These are phyloP conservation scores for Wickerhamiella vanderwaltii DNA, from an alignment of 805 yeast species.

Conservation along the genomic window DNA sequence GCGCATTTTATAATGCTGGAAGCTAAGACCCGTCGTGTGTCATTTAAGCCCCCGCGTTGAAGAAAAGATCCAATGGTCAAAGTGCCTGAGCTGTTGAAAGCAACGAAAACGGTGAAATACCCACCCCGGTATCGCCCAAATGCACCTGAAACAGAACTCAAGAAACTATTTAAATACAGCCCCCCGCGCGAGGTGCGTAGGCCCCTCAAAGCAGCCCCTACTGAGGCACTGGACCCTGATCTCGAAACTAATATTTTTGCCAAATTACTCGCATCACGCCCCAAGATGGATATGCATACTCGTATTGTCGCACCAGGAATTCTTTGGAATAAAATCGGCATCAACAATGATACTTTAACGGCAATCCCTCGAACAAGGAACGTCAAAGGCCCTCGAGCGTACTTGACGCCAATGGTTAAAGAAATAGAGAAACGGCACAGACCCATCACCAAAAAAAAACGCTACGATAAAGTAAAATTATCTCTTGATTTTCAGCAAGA, in stretches of 20 bases:
- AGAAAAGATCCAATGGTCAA: too few species aligned
- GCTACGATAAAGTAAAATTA: neutral
- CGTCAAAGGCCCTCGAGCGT: constrained; percentile 7
- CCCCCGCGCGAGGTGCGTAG: too few species aligned
- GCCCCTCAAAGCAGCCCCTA: neutral
- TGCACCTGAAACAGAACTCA: too few species aligned
- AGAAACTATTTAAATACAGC: too few species aligned
- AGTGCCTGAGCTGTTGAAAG: too few species aligned
- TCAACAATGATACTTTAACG: neutral
- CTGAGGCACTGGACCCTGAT: neutral
- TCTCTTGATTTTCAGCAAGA: neutral
- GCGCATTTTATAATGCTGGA: too few species aligned
- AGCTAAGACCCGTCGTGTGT: too few species aligned
- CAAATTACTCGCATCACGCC: constrained; percentile 7
- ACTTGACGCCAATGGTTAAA: neutral
- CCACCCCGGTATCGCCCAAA: too few species aligned
- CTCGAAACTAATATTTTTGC: constrained; percentile 9
- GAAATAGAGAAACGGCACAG: neutral
- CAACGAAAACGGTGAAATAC: too few species aligned
- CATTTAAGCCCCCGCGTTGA: too few species aligned
- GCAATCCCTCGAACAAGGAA: neutral
- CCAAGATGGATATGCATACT: constrained; percentile 9
- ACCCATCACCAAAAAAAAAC: neutral
- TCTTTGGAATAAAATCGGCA: constrained; percentile 5
- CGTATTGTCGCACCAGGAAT: neutral